Base-by-base conservation (phyloP, 1,284 basidiomycete species). In the Puccinia hordei region DNA sequence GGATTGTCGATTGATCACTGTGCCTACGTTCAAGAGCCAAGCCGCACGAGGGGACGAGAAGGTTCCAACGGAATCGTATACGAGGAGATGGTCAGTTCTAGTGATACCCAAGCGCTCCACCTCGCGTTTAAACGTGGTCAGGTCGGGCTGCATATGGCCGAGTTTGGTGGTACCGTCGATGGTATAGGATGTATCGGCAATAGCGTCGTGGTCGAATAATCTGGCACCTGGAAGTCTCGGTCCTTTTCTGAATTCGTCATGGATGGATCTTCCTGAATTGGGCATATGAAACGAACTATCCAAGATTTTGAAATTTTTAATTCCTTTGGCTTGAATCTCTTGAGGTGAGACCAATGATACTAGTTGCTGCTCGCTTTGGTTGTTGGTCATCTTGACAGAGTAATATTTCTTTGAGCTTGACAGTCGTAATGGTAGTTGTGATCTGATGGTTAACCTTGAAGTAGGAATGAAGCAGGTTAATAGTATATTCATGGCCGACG, bases 31-130 rank as follows among this genome's bases (percentile, higher is more conserved):
- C n/a, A 77, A 57, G 87, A 93, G 98, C 88, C 92, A 98, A 33
- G 94, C 89, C 2, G 93, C 93, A 81, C 95, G 90, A 71, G 95
- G 94, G 33, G 93, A 90, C 0, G 93, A 94, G 87, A 98, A 96
- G 33, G 97, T 88, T 10, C 94, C 94, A 79, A 91, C 88, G 0
- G 91, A 88, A 85, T 97, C 95, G 85, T 98, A 98, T 75, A 68
- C 81, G 73, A 77, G 73, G n/a, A 81, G 38, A 65, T 35, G 82
- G 79, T 81, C 76, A 53, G 53, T 30, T 19, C 63, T 27, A 17
- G 65, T 33, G 12, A 79, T 17, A 27, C 66, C 76, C 30, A 79
- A 44, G 27, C 57, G 22, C 46, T 72, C 49, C 66, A 79, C 57
- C 4, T 49, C 33, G 12, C n/a, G 46, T 51, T 61, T 49, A 24